Evolutionary conservation across 495 filamentous ascomycete species (phyloP), one percentile per base, ranked within the genome.

Genomic region (Neohortaea acidophila): DNA sequence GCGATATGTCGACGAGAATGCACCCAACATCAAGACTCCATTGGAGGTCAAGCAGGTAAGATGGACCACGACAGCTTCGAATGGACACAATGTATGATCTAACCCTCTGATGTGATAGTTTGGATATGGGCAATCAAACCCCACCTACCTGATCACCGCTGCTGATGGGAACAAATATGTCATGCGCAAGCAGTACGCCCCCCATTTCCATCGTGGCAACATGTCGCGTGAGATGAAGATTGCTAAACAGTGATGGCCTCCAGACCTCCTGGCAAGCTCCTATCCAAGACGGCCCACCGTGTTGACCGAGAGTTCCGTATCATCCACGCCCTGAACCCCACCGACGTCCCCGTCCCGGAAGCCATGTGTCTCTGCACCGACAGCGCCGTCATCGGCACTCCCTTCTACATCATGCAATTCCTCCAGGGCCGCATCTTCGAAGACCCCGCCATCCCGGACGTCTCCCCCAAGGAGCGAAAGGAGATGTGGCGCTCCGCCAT

Each of bases 371-470:
- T 96, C 10, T 97, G 89, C 61, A 73, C 85, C 48, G 87, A 97
- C 55, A 51, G 55, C 24, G 59, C 48, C 24, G 72, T 97, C 3
- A 64, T 96, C 47, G 89, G 83, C 18, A 96, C 85, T 3, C 70
- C 81, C 11, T 97, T 97, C 59, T 96, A 94, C 59, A 80, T 96
- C 44, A 94, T 97, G 87, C 73, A 80, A 45, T 94, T 86, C 54
- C 64, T 94, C 35, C 79, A 86, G 51, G 87, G 87, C 14, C 74
- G 89, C 46, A 91, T 94, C 53, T 82, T 94, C 53, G 81, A 84
- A 45, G 81, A 96, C 59, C 77, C 85, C 4, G 65, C 79, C 2
- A 72, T 97, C 53, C 89, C 85, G 6, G 72, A 61, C 2, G 79
- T 92, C 0, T 64, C 66, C 24, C 57, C 75, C 1, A 69, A 68